Evolutionary conservation across 2,329 filamentous ascomycete genomes (phyloP).

Genomic region (Cladosporium sp.): DNA sequence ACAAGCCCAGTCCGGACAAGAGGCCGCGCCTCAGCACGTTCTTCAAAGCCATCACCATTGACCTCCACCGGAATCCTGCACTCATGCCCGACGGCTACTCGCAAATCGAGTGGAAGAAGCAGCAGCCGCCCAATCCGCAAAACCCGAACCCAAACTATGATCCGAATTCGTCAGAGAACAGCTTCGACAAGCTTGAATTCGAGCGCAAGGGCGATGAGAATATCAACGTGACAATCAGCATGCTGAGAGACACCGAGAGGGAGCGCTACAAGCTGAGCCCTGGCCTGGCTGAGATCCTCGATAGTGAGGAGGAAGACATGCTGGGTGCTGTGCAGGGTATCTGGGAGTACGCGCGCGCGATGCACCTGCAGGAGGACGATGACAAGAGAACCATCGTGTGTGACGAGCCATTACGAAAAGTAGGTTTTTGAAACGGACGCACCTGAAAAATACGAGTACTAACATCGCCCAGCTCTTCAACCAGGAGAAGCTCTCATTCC

Average conservation of each 20-base stretch:
- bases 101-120: conserved; percentile 82
- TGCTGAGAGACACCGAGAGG: conserved; percentile 75
- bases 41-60: conserved; percentile 70
- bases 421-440: conserved; percentile 37
- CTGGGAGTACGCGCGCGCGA: conserved; percentile 88
- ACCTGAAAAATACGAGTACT: conserved; percentile 7
- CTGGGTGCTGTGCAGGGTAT: conserved; percentile 84
- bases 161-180: conserved; percentile 58
- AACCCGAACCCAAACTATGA: conserved; percentile 34
- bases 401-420: conserved; percentile 72
- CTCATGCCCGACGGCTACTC: conserved; percentile 59
- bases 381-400: conserved; percentile 90
- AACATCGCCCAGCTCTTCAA: conserved; percentile 53
- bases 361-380: conserved; percentile 85
- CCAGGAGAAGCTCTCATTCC: conserved; percentile 74
- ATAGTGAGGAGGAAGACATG: conserved; percentile 79
- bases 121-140: conserved; percentile 44
- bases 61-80: conserved; percentile 51
- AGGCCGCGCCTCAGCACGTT: conserved; percentile 65
- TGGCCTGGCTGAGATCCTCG: conserved; percentile 74
- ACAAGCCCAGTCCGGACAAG: conserved; percentile 38
- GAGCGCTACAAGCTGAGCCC: conserved; percentile 78
- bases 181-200: conserved; percentile 89
- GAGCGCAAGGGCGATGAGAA: conserved; percentile 90
- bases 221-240: conserved; percentile 80